Conservation (phyloP, 352 stramenopile species). For the Aphanomyces invadans region DNA sequence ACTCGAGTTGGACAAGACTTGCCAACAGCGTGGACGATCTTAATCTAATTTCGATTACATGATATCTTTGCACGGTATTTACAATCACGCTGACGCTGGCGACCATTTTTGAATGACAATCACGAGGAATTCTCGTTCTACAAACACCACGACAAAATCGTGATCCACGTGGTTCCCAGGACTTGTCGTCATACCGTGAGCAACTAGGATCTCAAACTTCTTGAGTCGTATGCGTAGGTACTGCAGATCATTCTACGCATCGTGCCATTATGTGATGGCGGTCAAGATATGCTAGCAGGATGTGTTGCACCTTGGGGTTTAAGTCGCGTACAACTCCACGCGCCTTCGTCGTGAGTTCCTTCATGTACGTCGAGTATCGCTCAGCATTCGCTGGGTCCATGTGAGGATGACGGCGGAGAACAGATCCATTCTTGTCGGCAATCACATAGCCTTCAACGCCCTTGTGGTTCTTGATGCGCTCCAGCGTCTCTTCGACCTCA, state of each 20-base stretch:
- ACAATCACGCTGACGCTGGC: slow-evolving; percentile 26
- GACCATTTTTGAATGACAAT: slow-evolving; percentile 93
- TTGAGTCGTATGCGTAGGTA: slow-evolving; percentile 91
- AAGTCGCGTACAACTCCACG: slow-evolving; percentile 90
- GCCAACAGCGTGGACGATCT: slow-evolving; percentile 29
- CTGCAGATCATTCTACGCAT: slow-evolving; percentile 78
- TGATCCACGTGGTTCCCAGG: too few relatives aligned
- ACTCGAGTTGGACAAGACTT: slow-evolving; percentile 37
- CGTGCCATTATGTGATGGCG: too few relatives aligned
- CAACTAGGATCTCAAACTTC: slow-evolving; percentile 89
- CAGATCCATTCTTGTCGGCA: slow-evolving; percentile 83
- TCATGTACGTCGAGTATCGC: slow-evolving; percentile 88
- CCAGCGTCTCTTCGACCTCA: slow-evolving; percentile 92
- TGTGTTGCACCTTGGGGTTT: slow-evolving; percentile 69
- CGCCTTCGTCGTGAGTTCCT: slow-evolving; percentile 84
- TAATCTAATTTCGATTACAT: not conserved
- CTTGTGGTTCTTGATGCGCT: slow-evolving; percentile 92
- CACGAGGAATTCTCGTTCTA: slow-evolving; percentile 90
- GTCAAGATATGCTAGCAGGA: too few relatives aligned
- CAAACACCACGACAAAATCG: slow-evolving; percentile 1
- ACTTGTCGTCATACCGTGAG: slow-evolving; percentile 53
- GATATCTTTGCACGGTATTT: not conserved
- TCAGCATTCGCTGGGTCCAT: slow-evolving; percentile 89
- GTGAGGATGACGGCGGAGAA: slow-evolving; percentile 83
- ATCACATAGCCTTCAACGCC: slow-evolving; percentile 94